Conservation (phyloP, 306 rosid genomes). For the Rubus parviflorus region DNA sequence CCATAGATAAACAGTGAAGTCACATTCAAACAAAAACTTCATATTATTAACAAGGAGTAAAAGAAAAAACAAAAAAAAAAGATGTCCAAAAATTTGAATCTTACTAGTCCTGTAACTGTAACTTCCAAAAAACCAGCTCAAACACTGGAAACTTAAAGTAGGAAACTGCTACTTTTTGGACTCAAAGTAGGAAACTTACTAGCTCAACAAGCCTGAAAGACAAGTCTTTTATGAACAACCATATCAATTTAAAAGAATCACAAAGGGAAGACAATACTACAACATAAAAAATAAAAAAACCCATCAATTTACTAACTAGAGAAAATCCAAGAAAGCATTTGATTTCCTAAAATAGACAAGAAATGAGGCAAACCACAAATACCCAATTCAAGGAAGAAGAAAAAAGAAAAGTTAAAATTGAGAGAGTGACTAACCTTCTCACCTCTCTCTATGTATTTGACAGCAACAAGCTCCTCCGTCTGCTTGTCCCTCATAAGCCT, state of each 20-base stretch:
- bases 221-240: neutral
- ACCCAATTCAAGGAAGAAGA: neutral
- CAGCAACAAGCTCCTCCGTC: slow-evolving; percentile 91
- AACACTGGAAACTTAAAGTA: neutral
- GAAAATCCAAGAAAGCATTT: neutral
- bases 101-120: neutral
- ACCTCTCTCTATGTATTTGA: slow-evolving; percentile 97
- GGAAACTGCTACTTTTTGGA: neutral
- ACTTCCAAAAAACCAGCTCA: neutral
- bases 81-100: neutral
- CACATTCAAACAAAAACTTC: neutral
- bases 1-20: neutral
- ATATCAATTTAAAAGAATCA: neutral
- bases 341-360: neutral
- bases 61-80: neutral
- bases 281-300: neutral
- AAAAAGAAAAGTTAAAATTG: neutral
- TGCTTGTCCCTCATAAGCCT: slow-evolving; percentile 92
- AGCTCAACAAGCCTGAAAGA: neutral
- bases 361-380: neutral
- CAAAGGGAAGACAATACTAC: neutral
- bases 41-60: neutral
- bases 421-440: slow-evolving; percentile 72
- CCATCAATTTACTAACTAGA: neutral
- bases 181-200: neutral